Evolutionary conservation across 2,329 filamentous ascomycete genomes (phyloP).

Genomic region (Epichloe sylvatica): DNA sequence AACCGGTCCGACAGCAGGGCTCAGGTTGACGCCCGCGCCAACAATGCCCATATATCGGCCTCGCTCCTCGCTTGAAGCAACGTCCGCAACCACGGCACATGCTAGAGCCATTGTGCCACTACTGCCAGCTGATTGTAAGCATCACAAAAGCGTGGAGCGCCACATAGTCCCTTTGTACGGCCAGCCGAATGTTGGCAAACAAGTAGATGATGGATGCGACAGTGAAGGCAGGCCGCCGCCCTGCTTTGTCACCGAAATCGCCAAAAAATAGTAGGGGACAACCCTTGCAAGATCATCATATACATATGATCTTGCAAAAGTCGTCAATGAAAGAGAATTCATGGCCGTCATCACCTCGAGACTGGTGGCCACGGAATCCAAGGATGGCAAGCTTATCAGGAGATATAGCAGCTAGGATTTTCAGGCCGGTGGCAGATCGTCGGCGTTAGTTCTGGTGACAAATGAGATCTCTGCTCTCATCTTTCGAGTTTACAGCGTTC

Average conservation of each 20-base stretch:
- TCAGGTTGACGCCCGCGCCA: slow-evolving; percentile 43
- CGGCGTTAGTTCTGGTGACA: too few relatives aligned
- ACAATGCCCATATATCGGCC: slow-evolving; percentile 60
- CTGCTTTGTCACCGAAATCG: slow-evolving; percentile 45
- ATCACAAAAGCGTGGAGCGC: slow-evolving; percentile 45
- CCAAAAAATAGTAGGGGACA: slow-evolving; percentile 45
- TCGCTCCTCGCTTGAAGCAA: slow-evolving; percentile 53
- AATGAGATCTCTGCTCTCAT: not conserved
- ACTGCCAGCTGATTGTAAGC: slow-evolving; percentile 49
- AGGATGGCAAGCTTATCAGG: not conserved
- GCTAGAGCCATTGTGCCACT: slow-evolving; percentile 58
- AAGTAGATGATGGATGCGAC: slow-evolving; percentile 44
- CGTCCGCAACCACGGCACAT: slow-evolving; percentile 58
- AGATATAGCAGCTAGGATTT: too few relatives aligned
- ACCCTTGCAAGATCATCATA: slow-evolving; percentile 48
- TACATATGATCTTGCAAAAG: slow-evolving; percentile 10
- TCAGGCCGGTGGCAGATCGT: too few relatives aligned
- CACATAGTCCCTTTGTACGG: slow-evolving; percentile 41
- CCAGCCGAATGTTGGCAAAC: slow-evolving; percentile 44
- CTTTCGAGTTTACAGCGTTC: not conserved
- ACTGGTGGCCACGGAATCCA: slow-evolving; percentile 25
- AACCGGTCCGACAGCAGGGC: slow-evolving; percentile 41
- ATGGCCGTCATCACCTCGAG: slow-evolving; percentile 25
- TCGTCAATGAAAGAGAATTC: slow-evolving; percentile 39
- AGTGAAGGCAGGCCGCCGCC: slow-evolving; percentile 48